Evolutionary conservation across 2,329 filamentous ascomycete genomes (phyloP).

Genomic region (Fusarium sororula): DNA sequence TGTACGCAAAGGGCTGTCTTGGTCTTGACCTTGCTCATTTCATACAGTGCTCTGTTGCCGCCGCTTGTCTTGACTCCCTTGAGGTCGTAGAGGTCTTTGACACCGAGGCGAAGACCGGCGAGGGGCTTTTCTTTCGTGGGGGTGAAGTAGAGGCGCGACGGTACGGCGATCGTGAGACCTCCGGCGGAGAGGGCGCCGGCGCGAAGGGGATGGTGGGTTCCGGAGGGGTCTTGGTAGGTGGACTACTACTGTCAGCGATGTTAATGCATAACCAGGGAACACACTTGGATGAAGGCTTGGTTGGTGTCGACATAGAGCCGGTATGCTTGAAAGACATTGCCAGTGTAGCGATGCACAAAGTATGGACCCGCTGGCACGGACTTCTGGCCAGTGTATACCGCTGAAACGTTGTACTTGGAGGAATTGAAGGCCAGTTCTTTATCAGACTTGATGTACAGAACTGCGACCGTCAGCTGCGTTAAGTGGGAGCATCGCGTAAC

Average conservation of each 20-base stretch:
- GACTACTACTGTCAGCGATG: neutral
- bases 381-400: fast-evolving
- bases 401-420: neutral
- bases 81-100: conserved; percentile 24
- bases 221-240: conserved; percentile 13
- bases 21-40: neutral
- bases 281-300: conserved; percentile 21
- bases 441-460: neutral
- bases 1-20: conserved; percentile 1
- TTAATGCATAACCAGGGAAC: fast-evolving
- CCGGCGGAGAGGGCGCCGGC: conserved; percentile 3
- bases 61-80: conserved; percentile 23
- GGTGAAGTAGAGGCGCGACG: neutral
- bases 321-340: conserved; percentile 4
- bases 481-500: fast-evolving
- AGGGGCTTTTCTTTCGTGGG: neutral
- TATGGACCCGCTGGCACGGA: conserved; percentile 1
- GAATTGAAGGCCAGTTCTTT: neutral
- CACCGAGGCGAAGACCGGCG: neutral
- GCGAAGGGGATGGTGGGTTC: conserved; percentile 16
- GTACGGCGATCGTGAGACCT: conserved; percentile 11
- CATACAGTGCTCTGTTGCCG: conserved; percentile 3
- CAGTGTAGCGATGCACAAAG: conserved; percentile 6
- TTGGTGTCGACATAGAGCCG: conserved; percentile 3
- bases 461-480: neutral